Conservation (phyloP, 768 basidiomycete species). For the Grammothele lineata region DNA sequence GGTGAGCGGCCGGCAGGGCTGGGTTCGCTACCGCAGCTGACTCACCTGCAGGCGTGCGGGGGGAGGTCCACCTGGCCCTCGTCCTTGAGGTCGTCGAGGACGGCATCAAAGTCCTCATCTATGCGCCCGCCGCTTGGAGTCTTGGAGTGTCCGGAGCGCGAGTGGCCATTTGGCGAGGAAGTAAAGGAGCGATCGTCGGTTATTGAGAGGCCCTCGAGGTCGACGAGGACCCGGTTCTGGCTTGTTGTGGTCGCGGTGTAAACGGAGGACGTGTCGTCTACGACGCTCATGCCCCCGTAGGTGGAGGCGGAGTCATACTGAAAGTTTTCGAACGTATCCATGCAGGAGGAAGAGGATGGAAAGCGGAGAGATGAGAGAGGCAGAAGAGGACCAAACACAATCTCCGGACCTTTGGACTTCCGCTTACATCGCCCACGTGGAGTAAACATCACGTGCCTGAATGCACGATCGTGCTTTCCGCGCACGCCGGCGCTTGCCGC, state of each 20-base stretch:
- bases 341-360: conserved; percentile 22
- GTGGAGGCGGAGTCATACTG: conserved; percentile 82
- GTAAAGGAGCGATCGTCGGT: conserved; percentile 54
- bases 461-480: too few relatives aligned
- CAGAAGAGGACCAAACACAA: not conserved
- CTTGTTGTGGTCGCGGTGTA: conserved; percentile 69
- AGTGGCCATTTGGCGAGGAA: conserved; percentile 33
- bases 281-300: conserved; percentile 65
- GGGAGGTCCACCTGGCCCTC: conserved; percentile 76
- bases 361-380: not conserved
- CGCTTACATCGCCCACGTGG: too few relatives aligned
- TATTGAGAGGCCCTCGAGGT: conserved; percentile 65
- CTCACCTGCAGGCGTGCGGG: conserved; percentile 93
- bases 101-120: conserved; percentile 87
- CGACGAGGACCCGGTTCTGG: conserved; percentile 45
- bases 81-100: conserved; percentile 86
- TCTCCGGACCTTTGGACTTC: not conserved
- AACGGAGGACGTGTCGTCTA: conserved; percentile 78
- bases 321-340: conserved; percentile 85
- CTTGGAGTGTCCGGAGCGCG: conserved; percentile 29
- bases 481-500: too few relatives aligned
- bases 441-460: too few relatives aligned
- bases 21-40: conserved; percentile 14
- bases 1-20: too few relatives aligned
- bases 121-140: conserved; percentile 12